Percentiles rank a stretch among this genome's conserved stretches.
phyloP scores from a whole-genome alignment of 2,329 filamentous ascomycete species.

The Phaeosphaeria sp. region DNA sequence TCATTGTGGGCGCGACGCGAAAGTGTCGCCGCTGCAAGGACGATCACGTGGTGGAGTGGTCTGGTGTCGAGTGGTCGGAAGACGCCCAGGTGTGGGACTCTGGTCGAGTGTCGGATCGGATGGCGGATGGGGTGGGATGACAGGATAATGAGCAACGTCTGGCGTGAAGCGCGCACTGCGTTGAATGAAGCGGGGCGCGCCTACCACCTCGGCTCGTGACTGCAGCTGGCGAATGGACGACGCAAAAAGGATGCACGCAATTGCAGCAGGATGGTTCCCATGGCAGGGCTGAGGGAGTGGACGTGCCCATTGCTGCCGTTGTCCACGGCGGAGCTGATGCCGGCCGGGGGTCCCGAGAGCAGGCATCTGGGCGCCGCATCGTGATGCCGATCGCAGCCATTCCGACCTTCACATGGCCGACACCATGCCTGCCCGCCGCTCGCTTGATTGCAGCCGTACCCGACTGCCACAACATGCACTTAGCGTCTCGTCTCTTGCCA shows the following conservation, averaged over 20 bases:
- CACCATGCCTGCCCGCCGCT: not conserved
- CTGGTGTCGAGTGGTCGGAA: conserved; percentile 30
- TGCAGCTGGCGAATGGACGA: conserved; percentile 14
- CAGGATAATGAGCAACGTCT: conserved; percentile 12
- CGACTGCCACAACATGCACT: conserved; percentile 17
- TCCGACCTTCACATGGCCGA: not conserved
- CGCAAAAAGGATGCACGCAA: conserved; percentile 2
- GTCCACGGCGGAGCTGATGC: not conserved
- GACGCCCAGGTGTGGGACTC: conserved; percentile 13
- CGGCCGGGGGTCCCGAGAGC: not conserved
- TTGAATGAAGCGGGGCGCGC: not conserved
- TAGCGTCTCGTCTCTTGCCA: conserved; percentile 27
- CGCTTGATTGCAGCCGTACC: conserved; percentile 12
- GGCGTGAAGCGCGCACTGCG: not conserved
- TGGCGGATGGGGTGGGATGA: conserved; percentile 27
- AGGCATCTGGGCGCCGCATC: not conserved
- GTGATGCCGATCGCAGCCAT: conserved; percentile 9
- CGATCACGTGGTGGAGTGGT: conserved; percentile 27
- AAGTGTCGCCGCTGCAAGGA: conserved; percentile 14
- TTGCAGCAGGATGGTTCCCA: not conserved
- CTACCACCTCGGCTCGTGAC: not conserved
- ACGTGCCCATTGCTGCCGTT: not conserved
- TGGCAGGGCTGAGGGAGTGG: conserved; percentile 5
- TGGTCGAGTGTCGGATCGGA: conserved; percentile 25
- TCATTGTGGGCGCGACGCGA: conserved; percentile 26